These are phyloP conservation scores for Peronospora destructor DNA, from an alignment of 352 stramenopile species.

Conservation along the genomic window DNA sequence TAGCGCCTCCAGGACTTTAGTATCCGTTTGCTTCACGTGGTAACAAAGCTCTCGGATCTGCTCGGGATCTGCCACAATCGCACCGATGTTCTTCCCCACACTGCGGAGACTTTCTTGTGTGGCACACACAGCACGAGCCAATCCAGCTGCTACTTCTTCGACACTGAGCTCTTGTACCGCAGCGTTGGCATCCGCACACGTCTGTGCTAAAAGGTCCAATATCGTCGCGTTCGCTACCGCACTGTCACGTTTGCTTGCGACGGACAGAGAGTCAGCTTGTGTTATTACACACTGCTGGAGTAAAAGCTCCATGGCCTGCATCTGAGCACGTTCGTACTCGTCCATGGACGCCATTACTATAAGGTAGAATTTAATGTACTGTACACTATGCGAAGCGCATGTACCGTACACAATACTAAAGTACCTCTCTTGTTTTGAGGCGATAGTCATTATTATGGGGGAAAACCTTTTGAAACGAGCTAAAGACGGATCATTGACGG, in stretches of 20 bases:
- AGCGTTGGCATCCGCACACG: slow-evolving; percentile 54
- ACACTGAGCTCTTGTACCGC: slow-evolving; percentile 42
- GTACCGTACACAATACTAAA: too few relatives aligned
- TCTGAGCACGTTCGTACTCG: slow-evolving; percentile 45
- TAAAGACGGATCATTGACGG: slow-evolving; percentile 5
- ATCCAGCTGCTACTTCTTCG: slow-evolving; percentile 44
- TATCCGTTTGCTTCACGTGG: slow-evolving; percentile 43
- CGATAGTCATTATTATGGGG: neutral
- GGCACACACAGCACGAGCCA: slow-evolving; percentile 47
- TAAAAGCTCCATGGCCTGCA: slow-evolving; percentile 48
- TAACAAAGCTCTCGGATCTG: slow-evolving; percentile 54
- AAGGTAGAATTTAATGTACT: too few relatives aligned
- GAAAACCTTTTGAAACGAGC: slow-evolving; percentile 2
- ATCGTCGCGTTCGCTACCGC: slow-evolving; percentile 38
- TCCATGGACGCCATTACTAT: slow-evolving; percentile 13
- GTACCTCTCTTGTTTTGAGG: too few relatives aligned
- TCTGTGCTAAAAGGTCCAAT: slow-evolving; percentile 58
- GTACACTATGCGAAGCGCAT: too few relatives aligned
- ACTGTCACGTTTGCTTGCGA: slow-evolving; percentile 7
- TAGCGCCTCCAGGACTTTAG: slow-evolving; percentile 41
- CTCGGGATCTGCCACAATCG: slow-evolving; percentile 55
- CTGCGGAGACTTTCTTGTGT: slow-evolving; percentile 62
- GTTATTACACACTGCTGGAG: slow-evolving; percentile 43
- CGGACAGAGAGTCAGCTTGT: neutral
- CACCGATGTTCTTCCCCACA: slow-evolving; percentile 43